Evolutionary conservation across 2,329 filamentous ascomycete genomes (phyloP).

Genomic region (Epichloe baconii): DNA sequence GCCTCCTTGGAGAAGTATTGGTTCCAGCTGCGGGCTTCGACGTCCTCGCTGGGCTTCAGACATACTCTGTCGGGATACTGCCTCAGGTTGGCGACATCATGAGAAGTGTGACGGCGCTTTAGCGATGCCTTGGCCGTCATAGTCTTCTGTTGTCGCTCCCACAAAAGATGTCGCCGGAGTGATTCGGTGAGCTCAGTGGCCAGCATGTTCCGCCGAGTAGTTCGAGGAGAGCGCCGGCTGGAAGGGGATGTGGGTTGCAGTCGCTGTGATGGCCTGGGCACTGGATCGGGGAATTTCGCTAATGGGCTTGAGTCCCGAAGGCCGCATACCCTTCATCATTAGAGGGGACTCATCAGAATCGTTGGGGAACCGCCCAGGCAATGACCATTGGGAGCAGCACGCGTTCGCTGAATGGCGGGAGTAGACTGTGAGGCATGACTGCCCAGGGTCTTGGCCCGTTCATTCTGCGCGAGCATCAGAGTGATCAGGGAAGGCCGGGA

Average conservation of each 20-base stretch:
- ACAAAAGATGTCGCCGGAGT: conserved; percentile 78
- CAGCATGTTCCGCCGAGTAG: conserved; percentile 89
- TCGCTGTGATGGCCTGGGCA: conserved; percentile 67
- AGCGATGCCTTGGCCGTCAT: conserved; percentile 78
- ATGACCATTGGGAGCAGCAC: conserved; percentile 34
- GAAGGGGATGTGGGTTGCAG: conserved; percentile 48
- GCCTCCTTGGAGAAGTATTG: conserved; percentile 74
- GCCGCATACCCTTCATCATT: conserved; percentile 48
- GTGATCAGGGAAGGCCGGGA: conserved; percentile 84
- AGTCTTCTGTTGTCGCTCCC: conserved; percentile 91
- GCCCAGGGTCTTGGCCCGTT: conserved; percentile 56
- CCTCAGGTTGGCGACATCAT: conserved; percentile 79
- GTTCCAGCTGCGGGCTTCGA: conserved; percentile 66
- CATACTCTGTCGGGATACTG: conserved; percentile 59
- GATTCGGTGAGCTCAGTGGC: conserved; percentile 89
- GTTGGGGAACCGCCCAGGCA: conserved; percentile 36
- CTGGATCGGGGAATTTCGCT: conserved; percentile 52
- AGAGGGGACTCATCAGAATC: conserved; percentile 50
- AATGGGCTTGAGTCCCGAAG: conserved; percentile 37
- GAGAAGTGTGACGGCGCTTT: conserved; percentile 80
- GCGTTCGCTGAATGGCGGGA: conserved; percentile 52
- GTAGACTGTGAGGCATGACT: conserved; percentile 55
- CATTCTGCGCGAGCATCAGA: conserved; percentile 68
- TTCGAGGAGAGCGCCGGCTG: conserved; percentile 77
- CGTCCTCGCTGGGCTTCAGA: conserved; percentile 46